Percentiles rank a stretch among this genome's conserved stretches.
These are phyloP conservation scores for Cryphonectria naterciae DNA, from an alignment of 2,329 filamentous ascomycete genomes.

Conservation along the genomic window DNA sequence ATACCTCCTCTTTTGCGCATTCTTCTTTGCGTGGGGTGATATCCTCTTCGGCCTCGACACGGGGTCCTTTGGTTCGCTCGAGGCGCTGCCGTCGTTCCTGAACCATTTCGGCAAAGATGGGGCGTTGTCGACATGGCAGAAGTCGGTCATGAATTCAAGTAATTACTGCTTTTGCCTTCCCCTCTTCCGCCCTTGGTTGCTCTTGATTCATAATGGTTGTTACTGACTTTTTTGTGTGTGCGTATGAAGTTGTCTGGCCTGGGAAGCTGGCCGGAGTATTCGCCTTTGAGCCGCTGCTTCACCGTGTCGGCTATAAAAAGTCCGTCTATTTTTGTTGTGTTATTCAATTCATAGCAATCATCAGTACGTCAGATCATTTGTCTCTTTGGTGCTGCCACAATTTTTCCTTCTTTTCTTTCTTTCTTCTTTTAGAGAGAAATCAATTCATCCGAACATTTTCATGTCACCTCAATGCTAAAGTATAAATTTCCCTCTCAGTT, in stretches of 20 bases:
- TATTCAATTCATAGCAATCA: slow-evolving; percentile 17
- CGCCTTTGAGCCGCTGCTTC: slow-evolving; percentile 17
- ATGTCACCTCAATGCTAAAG: not conserved
- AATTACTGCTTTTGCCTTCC: not conserved
- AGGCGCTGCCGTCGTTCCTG: slow-evolving; percentile 19
- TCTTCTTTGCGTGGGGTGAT: slow-evolving; percentile 29
- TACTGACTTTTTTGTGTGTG: not conserved
- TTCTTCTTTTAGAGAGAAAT: too few species aligned
- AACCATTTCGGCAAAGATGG: slow-evolving; percentile 7
- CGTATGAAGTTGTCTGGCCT: slow-evolving; percentile 16
- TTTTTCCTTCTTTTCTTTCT: not conserved
- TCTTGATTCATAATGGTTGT: too few species aligned
- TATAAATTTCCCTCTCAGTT: not conserved
- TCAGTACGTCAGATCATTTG: not conserved
- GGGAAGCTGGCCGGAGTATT: slow-evolving; percentile 15
- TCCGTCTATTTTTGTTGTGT: slow-evolving; percentile 6
- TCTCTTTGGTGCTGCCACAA: not conserved
- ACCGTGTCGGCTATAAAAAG: slow-evolving; percentile 22
- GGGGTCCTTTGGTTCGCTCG: slow-evolving; percentile 17
- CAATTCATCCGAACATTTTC: not conserved
- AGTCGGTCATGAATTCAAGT: slow-evolving; percentile 21
- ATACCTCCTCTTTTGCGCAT: slow-evolving; percentile 30
- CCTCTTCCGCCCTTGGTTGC: not conserved
- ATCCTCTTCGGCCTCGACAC: slow-evolving; percentile 30
- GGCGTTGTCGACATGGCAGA: slow-evolving; percentile 8